A percentile compares a stretch with the other conserved stretches of the same genome.
Conservation (phyloP, 192 early-diverging fungal species). For the Diversispora eburnea region DNA sequence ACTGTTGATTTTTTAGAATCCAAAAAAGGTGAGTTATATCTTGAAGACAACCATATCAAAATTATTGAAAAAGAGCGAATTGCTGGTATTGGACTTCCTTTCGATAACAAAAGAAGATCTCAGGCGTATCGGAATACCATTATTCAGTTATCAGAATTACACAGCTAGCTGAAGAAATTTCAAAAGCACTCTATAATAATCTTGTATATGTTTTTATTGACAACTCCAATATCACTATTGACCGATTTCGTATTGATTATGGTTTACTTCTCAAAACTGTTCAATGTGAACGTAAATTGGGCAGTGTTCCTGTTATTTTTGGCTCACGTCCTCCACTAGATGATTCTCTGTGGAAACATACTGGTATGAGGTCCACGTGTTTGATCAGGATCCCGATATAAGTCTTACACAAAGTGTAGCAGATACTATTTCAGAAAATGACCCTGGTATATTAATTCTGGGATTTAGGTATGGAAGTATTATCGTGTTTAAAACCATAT, state of each 20-base stretch:
- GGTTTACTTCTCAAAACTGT: conserved; percentile 13
- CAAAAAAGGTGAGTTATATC: background rate
- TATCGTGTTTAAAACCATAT: conserved; percentile 10
- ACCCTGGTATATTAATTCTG: conserved; percentile 17
- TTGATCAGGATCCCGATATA: background rate
- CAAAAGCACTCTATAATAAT: background rate
- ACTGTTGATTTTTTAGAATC: conserved; percentile 13
- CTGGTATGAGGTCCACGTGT: background rate
- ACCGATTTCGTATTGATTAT: conserved; percentile 1
- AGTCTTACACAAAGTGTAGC: background rate
- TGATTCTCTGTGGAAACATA: conserved; percentile 7
- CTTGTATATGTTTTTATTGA: conserved; percentile 15
- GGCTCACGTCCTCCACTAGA: background rate
- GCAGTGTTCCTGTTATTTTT: background rate
- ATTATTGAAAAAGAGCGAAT: conserved; percentile 2
- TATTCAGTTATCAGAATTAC: background rate
- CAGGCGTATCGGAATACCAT: background rate
- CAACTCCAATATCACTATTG: conserved; percentile 4
- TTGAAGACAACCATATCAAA: background rate
- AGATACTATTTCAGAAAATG: background rate
- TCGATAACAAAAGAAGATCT: background rate
- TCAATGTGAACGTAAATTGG: conserved; percentile 2
- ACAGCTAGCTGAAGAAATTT: background rate
- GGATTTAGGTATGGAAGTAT: conserved; percentile 9
- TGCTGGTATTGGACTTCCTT: conserved; percentile 9